Base-by-base conservation (phyloP, 371 early-diverging fungal species). In the Mortierella sp. region DNA sequence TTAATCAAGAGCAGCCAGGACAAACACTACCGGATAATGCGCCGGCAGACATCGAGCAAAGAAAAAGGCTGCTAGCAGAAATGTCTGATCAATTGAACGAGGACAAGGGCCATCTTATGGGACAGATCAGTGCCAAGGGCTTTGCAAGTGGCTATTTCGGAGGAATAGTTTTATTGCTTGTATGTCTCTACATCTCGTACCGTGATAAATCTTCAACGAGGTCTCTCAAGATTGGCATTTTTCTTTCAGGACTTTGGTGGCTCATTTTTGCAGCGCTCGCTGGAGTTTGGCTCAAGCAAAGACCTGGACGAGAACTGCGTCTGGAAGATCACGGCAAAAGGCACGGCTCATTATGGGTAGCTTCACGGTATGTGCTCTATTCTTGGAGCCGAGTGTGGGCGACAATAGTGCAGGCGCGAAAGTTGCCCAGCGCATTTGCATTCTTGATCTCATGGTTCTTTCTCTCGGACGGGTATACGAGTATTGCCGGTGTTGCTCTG, bases 141-240 rank as follows among this genome's bases (percentile, higher is more conserved):
- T 85, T 88, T 58, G 82, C 83, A 10, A 82, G 76, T 64, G 81
- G 78, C 28, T 87, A 86, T 63, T 56, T 77, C 23, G 81, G 83
- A 26, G 83, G 83, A 3, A 77, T 86, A 23, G 40, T 83, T 26
- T 37, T 80, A 55, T 67, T 88, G 26, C 64, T 87, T 31, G 40
- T 87, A 19, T 80, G 82, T 31, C 76, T 82, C 23, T 72, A 58
- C 45, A 75, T 82, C 35, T 75, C 76, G 0, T 73, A 73, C 23
- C 57, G 54, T 28, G 72, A 70, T 47, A 70, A 76, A 45, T 67
- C 75, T 2, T 76, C 83, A 5, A 61, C 61, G n/a, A 64, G 71
- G 15, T 74, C 74, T 1, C 69, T 83, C 57, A 81, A 83, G 51
- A 23, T 82, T 42, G 76, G 80, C 0, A 78, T 84, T 6, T 77